Base-by-base conservation (phyloP, 2,329 filamentous ascomycete species). In the Byssochlamys sp. region DNA sequence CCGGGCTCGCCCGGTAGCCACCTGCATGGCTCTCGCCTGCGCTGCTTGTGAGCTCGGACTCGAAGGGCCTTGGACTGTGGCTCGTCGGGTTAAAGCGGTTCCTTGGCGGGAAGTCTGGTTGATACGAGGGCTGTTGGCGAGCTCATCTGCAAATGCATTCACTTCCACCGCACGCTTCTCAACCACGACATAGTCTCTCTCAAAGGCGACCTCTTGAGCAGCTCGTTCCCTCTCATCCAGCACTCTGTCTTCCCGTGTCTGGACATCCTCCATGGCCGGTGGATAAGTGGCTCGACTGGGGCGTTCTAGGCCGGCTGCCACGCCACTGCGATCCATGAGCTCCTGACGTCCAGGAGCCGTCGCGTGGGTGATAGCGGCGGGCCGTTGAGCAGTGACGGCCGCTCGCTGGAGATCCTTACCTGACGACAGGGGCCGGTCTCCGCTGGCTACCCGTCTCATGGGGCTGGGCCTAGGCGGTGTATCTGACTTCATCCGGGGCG, bases 131-230 rank as follows among this genome's bases (percentile, higher is more conserved):
- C 89, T 92, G 55, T 91, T 88, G 51, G 90, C 91, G 69, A 99
- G 79, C 73, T 97, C 92, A 72, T 99, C 94, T 25, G 94, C 94
- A 67, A 99, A 88, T 2, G 94, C 94, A 71, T 99, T 97, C 54
- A 99, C 92, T 72, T 97, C 92, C 10, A 99, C 91, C 24, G 91
- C 88, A 62, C 88, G 86, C 77, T 96, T 96, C 76, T 99, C 94
- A 11, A 99, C 90, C 27, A 97, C 81, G 24, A 99, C 92, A 66
- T 97, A 99, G 63, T 97, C 94, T 62, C 92, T 85, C 69, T 96
- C 91, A 65, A 95, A 88, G 1, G 89, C 89, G 53, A 95, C 85
- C 62, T 97, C 92, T 66, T 95, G 89, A 2, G 89, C 90, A 2
- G 87, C 88, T 52, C 81, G 80, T 62, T 88, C 85, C 48, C 79